Base-by-base conservation (phyloP, 306 rosid species). In the Cyclanthera cordifolia region DNA sequence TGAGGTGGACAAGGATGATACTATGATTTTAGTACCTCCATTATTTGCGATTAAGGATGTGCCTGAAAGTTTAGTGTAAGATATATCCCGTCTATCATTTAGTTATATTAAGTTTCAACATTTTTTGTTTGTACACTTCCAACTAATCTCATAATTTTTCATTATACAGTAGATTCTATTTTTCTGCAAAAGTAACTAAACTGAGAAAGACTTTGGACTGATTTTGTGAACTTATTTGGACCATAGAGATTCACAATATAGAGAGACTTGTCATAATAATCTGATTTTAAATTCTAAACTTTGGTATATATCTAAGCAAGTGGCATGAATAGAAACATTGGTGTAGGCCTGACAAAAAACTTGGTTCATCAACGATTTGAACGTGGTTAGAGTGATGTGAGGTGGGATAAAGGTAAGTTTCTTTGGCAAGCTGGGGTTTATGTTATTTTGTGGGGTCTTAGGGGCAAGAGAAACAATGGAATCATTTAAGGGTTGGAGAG, bases 31-130 rank as follows among this genome's bases (percentile, higher is more conserved):
- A 51, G 70, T 89, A 76, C 98, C 98, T 30, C 88, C 86, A 21
- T 52, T 85, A 68, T 92, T 89, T 75, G 69, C 95, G 28, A 85
- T 80, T 25, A 92, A 92, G 81, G 95, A 92, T 66, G 53, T 85
- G 47, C 98, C 96, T 0, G 95, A 87, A 76, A 82, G 78, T 83
- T 70, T 92, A 79, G 95, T 83, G 98, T 92, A 80, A 76, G 71
- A 66, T 64, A 11, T 82, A 53, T 20, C 8, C n/a, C 56, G 1
- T 71, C 64, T 68, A 73, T 71, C 61, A 58, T 67, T 23, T 74
- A 50, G 58, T 70, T 50, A 75, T 25, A 54, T 20, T 10, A 21
- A 21, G 23, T 30, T 27, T 2, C 4, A 1, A 37, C 48, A 3
- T 19, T 30, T 1, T 73, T 34, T 50, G 14, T 15, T 66, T 27